These are phyloP conservation scores for Zhuliangozyma parablackwelliae DNA, from an alignment of 1,139 yeast species.

Conservation along the genomic window DNA sequence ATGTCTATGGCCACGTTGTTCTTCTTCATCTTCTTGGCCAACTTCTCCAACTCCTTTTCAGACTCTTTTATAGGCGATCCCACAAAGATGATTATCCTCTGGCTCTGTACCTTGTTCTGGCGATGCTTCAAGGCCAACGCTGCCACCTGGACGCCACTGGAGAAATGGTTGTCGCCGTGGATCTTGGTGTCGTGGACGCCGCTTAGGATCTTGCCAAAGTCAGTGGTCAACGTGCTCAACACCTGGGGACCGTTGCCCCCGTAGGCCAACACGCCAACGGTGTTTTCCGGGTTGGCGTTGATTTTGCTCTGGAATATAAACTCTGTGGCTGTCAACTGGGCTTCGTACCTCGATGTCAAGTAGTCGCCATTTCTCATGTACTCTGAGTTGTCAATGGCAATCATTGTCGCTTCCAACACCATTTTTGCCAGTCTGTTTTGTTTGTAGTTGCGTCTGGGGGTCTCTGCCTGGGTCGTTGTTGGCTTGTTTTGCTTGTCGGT, in stretches of 20 bases:
- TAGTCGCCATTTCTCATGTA: constrained; percentile 95
- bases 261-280: constrained; percentile 85
- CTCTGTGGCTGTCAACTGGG: constrained; percentile 91
- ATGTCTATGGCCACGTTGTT: constrained; percentile 88
- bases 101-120: constrained; percentile 88
- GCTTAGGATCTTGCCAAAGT: constrained; percentile 81
- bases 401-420: constrained; percentile 96
- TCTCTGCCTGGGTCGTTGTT: too few species aligned
- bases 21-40: constrained; percentile 92
- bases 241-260: constrained; percentile 87
- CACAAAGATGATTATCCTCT: constrained; percentile 83
- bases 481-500: too few species aligned
- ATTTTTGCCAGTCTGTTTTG: constrained; percentile 28
- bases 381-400: constrained; percentile 93
- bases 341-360: constrained; percentile 83
- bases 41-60: constrained; percentile 68
- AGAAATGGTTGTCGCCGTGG: constrained; percentile 62
- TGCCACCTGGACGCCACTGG: constrained; percentile 93
- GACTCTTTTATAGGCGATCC: constrained; percentile 79
- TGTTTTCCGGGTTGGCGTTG: constrained; percentile 86
- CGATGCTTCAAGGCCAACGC: constrained; percentile 94
- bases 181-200: constrained; percentile 84
- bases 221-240: constrained; percentile 80
- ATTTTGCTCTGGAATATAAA: constrained; percentile 82
- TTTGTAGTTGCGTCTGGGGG: not conserved